phyloP scores from a whole-genome alignment of 1,284 basidiomycete species.

The Vanrija humicola region DNA sequence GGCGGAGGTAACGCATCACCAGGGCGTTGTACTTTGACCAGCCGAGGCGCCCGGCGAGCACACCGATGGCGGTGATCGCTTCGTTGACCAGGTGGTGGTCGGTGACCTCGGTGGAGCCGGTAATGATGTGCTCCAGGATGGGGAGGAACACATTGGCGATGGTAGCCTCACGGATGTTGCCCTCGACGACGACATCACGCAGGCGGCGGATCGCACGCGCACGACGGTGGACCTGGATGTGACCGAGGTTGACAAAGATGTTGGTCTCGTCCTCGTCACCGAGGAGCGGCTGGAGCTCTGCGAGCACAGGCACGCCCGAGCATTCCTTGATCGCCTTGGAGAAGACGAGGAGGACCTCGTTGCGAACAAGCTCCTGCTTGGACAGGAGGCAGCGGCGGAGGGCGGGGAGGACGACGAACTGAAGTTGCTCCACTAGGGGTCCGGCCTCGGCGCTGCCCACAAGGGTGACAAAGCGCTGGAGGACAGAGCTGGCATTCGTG shows the following conservation, averaged over 20 bases:
- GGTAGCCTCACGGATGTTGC: constrained; percentile 65
- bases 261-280: constrained; percentile 89
- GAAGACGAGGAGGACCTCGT: constrained; percentile 77
- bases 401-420: constrained; percentile 69
- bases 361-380: constrained; percentile 80
- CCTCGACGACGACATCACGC: constrained; percentile 71
- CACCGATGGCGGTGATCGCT: constrained; percentile 72
- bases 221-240: constrained; percentile 89
- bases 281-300: constrained; percentile 77
- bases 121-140: constrained; percentile 76
- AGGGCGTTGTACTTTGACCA: constrained; percentile 85
- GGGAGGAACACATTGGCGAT: constrained; percentile 83
- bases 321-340: constrained; percentile 71
- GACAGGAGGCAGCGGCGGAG: constrained; percentile 77
- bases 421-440: constrained; percentile 54
- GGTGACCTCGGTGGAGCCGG: constrained; percentile 60
- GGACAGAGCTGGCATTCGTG: constrained; percentile 69
- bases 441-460: constrained; percentile 56
- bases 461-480: constrained; percentile 73
- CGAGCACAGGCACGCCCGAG: constrained; percentile 58
- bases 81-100: constrained; percentile 92
- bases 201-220: constrained; percentile 82
- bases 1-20: constrained; percentile 75
- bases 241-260: constrained; percentile 95
- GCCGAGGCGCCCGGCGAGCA: constrained; percentile 65